A percentile compares a stretch with the other conserved stretches of the same genome.
phyloP scores from a whole-genome alignment of 2,329 filamentous ascomycete species.

The Microsporum ferrugineum region DNA sequence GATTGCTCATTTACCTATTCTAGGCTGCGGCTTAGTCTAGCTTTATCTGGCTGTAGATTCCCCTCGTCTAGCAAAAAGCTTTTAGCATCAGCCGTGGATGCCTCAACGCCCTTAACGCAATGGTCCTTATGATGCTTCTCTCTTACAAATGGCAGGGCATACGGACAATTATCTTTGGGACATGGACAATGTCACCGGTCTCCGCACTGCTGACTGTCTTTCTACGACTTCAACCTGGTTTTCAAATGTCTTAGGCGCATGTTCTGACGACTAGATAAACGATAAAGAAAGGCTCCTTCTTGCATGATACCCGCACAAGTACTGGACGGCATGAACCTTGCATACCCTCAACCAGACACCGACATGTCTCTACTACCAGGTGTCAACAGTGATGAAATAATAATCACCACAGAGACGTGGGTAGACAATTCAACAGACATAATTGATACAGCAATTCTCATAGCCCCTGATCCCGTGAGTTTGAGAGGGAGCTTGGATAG shows the following conservation, averaged over 20 bases:
- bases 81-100: not conserved
- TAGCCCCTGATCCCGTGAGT: not conserved
- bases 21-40: not conserved
- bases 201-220: not conserved
- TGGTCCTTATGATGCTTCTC: not conserved
- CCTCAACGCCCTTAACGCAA: not conserved
- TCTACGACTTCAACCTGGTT: not conserved
- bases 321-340: not conserved
- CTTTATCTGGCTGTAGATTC: not conserved
- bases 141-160: not conserved
- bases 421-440: not conserved
- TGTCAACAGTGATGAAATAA: not conserved
- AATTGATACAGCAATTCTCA: not conserved
- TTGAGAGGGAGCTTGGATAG: not conserved
- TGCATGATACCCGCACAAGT: not conserved
- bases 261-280: not conserved
- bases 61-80: not conserved
- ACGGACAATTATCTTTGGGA: not conserved
- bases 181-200: not conserved
- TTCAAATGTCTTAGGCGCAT: not conserved
- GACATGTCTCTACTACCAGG: not conserved
- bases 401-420: not conserved
- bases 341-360: not conserved
- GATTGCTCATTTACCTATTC: not conserved
- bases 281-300: not conserved